Evolutionary conservation across 2,329 filamentous ascomycete species (phyloP), one percentile per base, ranked within the genome.

Genomic region (Penicillium italicum): DNA sequence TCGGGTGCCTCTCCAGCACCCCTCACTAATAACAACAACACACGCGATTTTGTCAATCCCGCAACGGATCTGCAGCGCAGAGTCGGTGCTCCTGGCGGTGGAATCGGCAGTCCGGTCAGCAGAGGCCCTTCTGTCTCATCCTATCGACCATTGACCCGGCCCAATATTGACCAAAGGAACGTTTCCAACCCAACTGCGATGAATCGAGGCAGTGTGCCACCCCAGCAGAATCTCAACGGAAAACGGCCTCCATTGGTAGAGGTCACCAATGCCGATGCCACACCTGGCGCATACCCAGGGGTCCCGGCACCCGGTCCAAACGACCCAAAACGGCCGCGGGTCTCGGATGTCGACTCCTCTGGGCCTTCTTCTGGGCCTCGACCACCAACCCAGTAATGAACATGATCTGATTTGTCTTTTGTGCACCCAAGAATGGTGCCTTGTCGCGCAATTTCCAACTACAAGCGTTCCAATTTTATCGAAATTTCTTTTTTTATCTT

Each of bases 191-290:
- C 58, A 11, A 38, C 57, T 3, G 54, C 59, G 5, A 56, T 56
- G 28, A 66, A 65, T n/a, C 58, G 66, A 40, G 55, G 50, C 26
- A 50, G 51, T 4, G 56, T 64, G 28, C 59, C 57, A 34, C 68
- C 66, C 5, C 69, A 67, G 11, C 66, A 68, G 28, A 72, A 72
- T 52, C 28, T 64, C 5, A 74, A 75, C 28, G 72, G 74, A 10
- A 77, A 77, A 58, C 71, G 76, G 34, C 75, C 74, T 26, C 76
- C 76, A 8, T 60, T 79, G 26, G 70, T 65, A n/a, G 76, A 78
- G 55, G 68, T 78, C 47, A 78, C 76, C n/a, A 79, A 79, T 61
- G 68, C 66, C 31, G 59, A 59, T 22, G 46, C 63, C 24, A 56
- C 55, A 11, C 37, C 66, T 30, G 61, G 61, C 14, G 55, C 59